Evolutionary conservation across 2,329 filamentous ascomycete species (phyloP), one percentile per base, ranked within the genome.

Genomic region (Reticulascus tulasneorum): DNA sequence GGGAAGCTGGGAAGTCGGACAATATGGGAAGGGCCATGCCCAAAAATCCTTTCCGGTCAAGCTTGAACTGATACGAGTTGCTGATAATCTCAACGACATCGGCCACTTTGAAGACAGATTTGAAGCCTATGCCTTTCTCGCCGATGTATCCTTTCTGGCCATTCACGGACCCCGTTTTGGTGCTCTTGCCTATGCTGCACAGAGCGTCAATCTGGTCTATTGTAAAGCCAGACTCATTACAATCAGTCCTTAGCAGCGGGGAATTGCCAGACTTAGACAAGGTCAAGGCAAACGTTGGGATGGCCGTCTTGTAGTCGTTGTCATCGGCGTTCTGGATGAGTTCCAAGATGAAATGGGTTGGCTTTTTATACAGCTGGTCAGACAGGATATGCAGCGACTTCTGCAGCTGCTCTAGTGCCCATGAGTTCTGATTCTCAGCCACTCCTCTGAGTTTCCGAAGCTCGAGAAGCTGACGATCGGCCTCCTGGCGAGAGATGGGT

Each of bases 301-400:
- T 18, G 7, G 8, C 10, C 11, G 23, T 18, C 32, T 7, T 9
- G 35, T 59, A 64, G 7, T 17, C 37, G 42, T 61, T 61, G 47
- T 63, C 61, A 35, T 64, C 60, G 7, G 58, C 60, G 46, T 64
- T 65, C 37, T 64, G 61, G 22, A 64, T 35, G 48, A 65, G 46
- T 33, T 64, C 62, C 9, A 59, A 48, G 9, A 64, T 42, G 43
- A 63, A 64, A 37, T 57, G 58, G 5, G 58, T 54, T 4, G 47
- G 36, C 20, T 47, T 51, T 25, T 42, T 39, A 35, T 63, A 59
- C 5, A 61, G 46, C 9, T 26, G 16, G 9, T 20, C n/a, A 6
- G 24, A 13, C 18, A 35, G 35, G n/a, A n/a, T n/a, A n/a, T n/a
- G n/a, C n/a, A n/a, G n/a, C n/a, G n/a, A n/a, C n/a, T n/a, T n/a